Evolutionary conservation across 1,284 basidiomycete genomes (phyloP).

Genomic region (Thelephora terrestris): DNA sequence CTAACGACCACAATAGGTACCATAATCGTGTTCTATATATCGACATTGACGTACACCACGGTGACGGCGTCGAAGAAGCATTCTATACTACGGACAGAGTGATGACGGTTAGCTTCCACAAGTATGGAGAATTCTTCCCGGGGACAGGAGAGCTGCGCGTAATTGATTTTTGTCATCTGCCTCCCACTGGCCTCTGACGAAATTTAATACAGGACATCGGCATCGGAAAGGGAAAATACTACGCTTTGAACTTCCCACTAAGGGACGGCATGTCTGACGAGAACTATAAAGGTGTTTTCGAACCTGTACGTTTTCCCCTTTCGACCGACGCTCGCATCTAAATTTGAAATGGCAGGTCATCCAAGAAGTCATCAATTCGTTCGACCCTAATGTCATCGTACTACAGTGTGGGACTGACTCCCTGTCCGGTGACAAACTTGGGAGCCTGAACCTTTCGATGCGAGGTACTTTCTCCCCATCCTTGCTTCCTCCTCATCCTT

Average conservation of each 20-base stretch:
- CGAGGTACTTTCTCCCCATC: constrained; percentile 44
- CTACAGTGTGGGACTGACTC: constrained; percentile 99
- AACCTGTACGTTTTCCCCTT: constrained; percentile 57
- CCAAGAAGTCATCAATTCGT: constrained; percentile 89
- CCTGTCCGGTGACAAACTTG: constrained; percentile 92
- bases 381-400: constrained; percentile 93
- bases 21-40: constrained; percentile 95
- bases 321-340: not conserved
- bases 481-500: not conserved
- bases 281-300: constrained; percentile 91
- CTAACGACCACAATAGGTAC: constrained; percentile 44
- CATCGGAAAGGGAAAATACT: constrained; percentile 87
- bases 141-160: constrained; percentile 94
- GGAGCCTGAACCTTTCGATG: constrained; percentile 97
- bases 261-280: constrained; percentile 96
- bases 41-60: constrained; percentile 98
- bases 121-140: constrained; percentile 99
- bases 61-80: constrained; percentile 98
- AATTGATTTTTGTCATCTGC: constrained; percentile 18
- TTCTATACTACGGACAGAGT: constrained; percentile 99
- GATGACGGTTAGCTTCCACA: constrained; percentile 98
- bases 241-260: constrained; percentile 91
- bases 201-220: constrained; percentile 64
- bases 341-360: constrained; percentile 58
- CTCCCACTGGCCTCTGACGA: constrained; percentile 1